Percentiles rank a stretch among this genome's conserved stretches.
These are phyloP conservation scores for Stipa capillata DNA, from an alignment of 176 grass and related monocot species.

Conservation along the genomic window DNA sequence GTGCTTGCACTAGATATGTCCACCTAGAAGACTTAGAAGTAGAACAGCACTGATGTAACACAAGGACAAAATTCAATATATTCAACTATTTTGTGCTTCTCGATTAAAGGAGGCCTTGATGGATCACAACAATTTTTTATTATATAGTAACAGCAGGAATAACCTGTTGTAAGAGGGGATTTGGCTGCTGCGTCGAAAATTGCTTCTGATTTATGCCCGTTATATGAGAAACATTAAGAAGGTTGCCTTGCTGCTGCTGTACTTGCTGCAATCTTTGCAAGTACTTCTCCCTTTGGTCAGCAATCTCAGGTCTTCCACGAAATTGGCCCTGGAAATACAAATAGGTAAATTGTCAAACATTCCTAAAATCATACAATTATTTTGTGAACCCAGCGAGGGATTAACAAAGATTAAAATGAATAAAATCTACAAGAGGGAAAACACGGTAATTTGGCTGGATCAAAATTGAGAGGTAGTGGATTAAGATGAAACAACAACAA, in stretches of 20 bases:
- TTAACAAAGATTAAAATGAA: neutral
- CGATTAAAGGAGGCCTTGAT: neutral
- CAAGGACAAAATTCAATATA: neutral
- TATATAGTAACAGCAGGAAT: neutral
- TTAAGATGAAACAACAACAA: conserved; percentile 11
- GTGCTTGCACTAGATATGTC: neutral
- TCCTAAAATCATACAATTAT: neutral
- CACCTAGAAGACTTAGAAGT: no score
- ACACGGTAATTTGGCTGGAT: neutral
- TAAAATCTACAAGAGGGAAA: neutral
- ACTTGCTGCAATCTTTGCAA: conserved; percentile 73
- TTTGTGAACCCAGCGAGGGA: neutral
- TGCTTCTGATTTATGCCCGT: conserved; percentile 71
- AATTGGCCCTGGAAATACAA: conserved; percentile 40
- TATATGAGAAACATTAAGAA: conserved; percentile 47
- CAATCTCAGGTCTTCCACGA: conserved; percentile 76
- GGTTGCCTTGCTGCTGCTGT: conserved; percentile 65
- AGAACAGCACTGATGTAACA: neutral
- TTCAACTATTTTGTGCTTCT: conserved; percentile 7
- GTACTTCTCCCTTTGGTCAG: conserved; percentile 85
- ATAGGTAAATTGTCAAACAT: neutral
- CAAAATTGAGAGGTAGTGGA: neutral
- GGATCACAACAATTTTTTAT: conserved; percentile 8
- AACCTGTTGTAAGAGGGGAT: conserved; percentile 85
- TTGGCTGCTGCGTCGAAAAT: conserved; percentile 68